Base-by-base conservation (phyloP, 768 basidiomycete genomes). In the Suillus subalutaceus region DNA sequence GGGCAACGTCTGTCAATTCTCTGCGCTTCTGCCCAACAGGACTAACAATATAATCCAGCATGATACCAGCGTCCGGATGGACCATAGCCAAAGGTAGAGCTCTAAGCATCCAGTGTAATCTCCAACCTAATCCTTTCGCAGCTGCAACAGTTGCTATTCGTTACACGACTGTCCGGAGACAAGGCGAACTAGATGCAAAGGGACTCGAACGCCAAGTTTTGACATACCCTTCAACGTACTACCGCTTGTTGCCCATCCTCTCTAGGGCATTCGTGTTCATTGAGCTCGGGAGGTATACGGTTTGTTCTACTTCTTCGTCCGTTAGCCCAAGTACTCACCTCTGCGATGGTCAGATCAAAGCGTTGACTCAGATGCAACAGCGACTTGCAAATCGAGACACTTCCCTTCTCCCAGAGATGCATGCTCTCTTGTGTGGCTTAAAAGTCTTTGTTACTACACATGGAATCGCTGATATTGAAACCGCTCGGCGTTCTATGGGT, bases 181-280 rank as follows among this genome's bases (percentile, higher is more conserved):
- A 93, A 74, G 90, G 91, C 13, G 80, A 82, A 71, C 72, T 71
- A 35, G 83, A 82, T 23, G 52, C 82, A 2, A 79, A 82, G 63
- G 85, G 86, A 18, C 75, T 89, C 13, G 92, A 93, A 71, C 82
- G 79, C 2, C 90, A 89, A 76, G 85, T 88, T 12, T 89, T 93
- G 72, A 78, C 77, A 4, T 91, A 92, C 69, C 91, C 91, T n/a
- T 88, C 90, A 2, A 82, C 89, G 4, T 87, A 92, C 71, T 86
- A 87, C 70, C 88, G 92, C 4, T 84, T 93, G 10, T 78, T 93
- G 8, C 92, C 91, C 8, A 83, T 90, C 56, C 80, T 93, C 6
- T 85, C 89, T 0, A 86, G 84, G 62, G 85, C 89, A 6, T 91
- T 90, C 70, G 89, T 89, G 23, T 91, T 88, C 73, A 85, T 91